Percentiles rank a stretch among this genome's conserved stretches.
Conservation (phyloP, 192 early-diverging fungal genomes). For the Entomortierella parvispora region DNA sequence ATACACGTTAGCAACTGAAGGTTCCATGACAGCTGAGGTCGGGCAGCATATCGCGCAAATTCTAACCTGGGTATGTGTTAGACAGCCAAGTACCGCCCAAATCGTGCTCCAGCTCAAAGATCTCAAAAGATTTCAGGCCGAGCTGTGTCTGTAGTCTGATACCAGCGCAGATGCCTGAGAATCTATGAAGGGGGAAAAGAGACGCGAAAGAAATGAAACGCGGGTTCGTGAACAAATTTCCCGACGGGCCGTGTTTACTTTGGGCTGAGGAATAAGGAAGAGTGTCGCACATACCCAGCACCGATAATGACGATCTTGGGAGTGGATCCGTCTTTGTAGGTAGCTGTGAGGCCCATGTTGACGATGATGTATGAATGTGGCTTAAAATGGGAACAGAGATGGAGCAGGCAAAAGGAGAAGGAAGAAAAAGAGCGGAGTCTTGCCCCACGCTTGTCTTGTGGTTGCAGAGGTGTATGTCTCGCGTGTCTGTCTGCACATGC, state of each 20-base stretch:
- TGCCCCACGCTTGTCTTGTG: too few relatives aligned
- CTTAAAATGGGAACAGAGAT: not conserved
- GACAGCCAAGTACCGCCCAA: conserved; percentile 58
- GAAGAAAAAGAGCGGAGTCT: too few relatives aligned
- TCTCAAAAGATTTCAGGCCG: conserved; percentile 24
- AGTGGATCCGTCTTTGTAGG: conserved; percentile 32
- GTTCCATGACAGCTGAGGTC: too few relatives aligned
- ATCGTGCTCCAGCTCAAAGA: conserved; percentile 50
- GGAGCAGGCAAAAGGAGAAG: not conserved
- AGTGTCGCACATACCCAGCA: too few relatives aligned
- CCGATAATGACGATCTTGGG: conserved; percentile 52
- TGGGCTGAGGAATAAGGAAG: too few relatives aligned
- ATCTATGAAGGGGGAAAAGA: not conserved
- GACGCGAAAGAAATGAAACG: not conserved
- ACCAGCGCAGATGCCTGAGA: conserved; percentile 56
- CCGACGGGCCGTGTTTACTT: not conserved
- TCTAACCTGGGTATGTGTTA: conserved; percentile 47
- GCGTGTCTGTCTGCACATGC: not conserved
- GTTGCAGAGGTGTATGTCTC: conserved; percentile 6
- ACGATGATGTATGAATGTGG: not conserved
- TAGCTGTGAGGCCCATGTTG: conserved; percentile 31
- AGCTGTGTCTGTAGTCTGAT: conserved; percentile 51
- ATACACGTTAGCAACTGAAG: too few relatives aligned
- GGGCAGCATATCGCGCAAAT: too few relatives aligned
- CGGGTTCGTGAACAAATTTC: not conserved